These are phyloP conservation scores for Aspergillus incahuasiensis DNA, from an alignment of 495 filamentous ascomycete species.

Conservation along the genomic window DNA sequence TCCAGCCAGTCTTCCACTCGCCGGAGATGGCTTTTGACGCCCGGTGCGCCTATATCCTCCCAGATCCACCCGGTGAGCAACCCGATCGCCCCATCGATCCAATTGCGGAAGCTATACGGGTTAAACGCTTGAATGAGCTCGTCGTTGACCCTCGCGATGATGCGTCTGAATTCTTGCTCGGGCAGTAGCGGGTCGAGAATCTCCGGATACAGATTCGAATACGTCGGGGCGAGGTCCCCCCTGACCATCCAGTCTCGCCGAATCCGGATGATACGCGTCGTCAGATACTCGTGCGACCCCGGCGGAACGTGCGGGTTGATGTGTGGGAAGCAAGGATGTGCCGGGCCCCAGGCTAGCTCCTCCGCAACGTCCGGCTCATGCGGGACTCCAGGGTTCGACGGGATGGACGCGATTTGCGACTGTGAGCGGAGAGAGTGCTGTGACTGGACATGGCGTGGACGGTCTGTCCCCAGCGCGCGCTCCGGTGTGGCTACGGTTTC, in stretches of 20 bases:
- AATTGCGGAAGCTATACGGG: constrained; percentile 65
- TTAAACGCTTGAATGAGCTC: constrained; percentile 67
- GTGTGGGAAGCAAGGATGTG: constrained; percentile 89
- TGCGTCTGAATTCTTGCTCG: constrained; percentile 73
- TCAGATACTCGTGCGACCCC: constrained; percentile 63
- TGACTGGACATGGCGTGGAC: constrained; percentile 35
- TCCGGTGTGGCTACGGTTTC: constrained; percentile 19
- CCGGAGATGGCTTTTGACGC: constrained; percentile 61
- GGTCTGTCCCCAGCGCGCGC: constrained; percentile 15
- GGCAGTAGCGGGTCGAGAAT: constrained; percentile 81
- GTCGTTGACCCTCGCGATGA: constrained; percentile 73
- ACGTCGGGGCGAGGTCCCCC: constrained; percentile 89
- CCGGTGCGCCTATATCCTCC: constrained; percentile 79
- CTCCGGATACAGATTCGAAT: constrained; percentile 91
- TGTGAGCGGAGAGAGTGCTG: constrained; percentile 40
- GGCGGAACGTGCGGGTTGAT: constrained; percentile 85
- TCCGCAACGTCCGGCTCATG: constrained; percentile 47
- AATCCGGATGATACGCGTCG: constrained; percentile 87
- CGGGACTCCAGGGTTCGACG: constrained; percentile 41
- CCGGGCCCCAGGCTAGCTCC: constrained; percentile 71
- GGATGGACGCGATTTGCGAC: constrained; percentile 37
- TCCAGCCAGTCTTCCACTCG: constrained; percentile 73
- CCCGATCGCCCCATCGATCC: constrained; percentile 70
- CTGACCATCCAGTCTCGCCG: constrained; percentile 82
- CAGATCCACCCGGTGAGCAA: constrained; percentile 85